Base-by-base conservation (phyloP, 202 grass and related monocot species). In the Saccharum hybrid region DNA sequence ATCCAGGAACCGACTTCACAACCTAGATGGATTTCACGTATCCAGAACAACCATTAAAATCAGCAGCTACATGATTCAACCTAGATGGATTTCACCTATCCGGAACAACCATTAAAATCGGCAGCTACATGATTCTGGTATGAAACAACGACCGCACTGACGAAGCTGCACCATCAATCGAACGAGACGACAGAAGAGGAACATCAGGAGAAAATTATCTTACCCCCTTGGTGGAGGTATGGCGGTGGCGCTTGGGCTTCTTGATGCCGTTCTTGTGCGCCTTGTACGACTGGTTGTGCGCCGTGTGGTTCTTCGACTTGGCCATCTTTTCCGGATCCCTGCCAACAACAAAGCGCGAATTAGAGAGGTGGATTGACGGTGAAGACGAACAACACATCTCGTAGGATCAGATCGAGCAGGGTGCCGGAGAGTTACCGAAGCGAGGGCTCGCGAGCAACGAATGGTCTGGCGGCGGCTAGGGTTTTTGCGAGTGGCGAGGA, bases 261-360 rank as follows among this genome's bases (percentile, higher is more conserved):
- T 95, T 98, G 85, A 98, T 98, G 67, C 96, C 96, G 81, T 98
- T 98, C 87, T 66, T 98, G 83, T 98, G 96, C 60, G 96, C 96
- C 82, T 98, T 98, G 91, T 88, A 89, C 7, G 92, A 96, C 83
- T 96, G 96, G 91, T 98, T 98, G 89, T 98, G 96, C 61, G 96
- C 96, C 45, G 96, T 98, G 86, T 98, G 96, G 79, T 98, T 98
- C 93, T 98, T 98, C 76, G 96, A 98, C 89, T 98, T 98, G 86
- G 96, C 96, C 96, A 98, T 98, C 83, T 28, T 4, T 11, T 26
- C 46, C 83, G 60, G 36, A 68, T 86, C 68, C 63, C 49, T 62
- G 11, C 49, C n/a, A 18, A 60, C n/a, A 18, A 60, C 34, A 81
- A 70, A 68, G 22, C 4, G 10, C 6, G 12, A 13, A 51, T 49